Conservation (phyloP, 2,329 filamentous ascomycete genomes). For the Epichloe coenophiala region DNA sequence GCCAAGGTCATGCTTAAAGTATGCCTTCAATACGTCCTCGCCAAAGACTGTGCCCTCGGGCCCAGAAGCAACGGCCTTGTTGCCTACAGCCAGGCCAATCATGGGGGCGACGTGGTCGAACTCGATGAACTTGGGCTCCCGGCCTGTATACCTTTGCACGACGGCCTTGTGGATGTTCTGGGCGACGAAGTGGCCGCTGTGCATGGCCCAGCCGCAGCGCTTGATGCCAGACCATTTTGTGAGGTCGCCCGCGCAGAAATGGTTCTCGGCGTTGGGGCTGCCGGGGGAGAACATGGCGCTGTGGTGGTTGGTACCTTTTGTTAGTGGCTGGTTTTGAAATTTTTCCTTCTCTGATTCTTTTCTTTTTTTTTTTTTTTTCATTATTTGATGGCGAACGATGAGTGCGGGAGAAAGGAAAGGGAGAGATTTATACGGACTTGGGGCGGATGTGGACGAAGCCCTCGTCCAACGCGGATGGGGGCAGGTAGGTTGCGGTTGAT, state of each 20-base stretch:
- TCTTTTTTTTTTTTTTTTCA: too few species aligned
- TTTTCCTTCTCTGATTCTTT: too few species aligned
- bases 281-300: conserved; percentile 28
- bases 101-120: conserved; percentile 45
- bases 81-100: conserved; percentile 60
- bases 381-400: too few species aligned
- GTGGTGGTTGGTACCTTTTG: neutral
- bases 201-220: conserved; percentile 63
- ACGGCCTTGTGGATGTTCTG: conserved; percentile 55
- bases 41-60: conserved; percentile 45
- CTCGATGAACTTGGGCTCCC: conserved; percentile 31
- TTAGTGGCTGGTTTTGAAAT: neutral
- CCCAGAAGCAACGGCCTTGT: conserved; percentile 51
- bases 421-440: conserved; percentile 25
- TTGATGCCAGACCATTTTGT: conserved; percentile 66
- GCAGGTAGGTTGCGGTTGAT: conserved; percentile 51
- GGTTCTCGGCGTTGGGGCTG: conserved; percentile 42
- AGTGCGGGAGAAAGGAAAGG: too few species aligned
- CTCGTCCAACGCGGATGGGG: conserved; percentile 40
- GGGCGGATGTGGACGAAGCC: conserved; percentile 51
- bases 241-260: conserved; percentile 60
- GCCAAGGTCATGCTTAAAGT: conserved; percentile 57
- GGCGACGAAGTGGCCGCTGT: conserved; percentile 54
- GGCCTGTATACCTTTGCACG: conserved; percentile 25
- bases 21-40: conserved; percentile 46